These are phyloP conservation scores for Dioszegia aurantiaca DNA, from an alignment of 768 basidiomycete genomes.

Conservation along the genomic window DNA sequence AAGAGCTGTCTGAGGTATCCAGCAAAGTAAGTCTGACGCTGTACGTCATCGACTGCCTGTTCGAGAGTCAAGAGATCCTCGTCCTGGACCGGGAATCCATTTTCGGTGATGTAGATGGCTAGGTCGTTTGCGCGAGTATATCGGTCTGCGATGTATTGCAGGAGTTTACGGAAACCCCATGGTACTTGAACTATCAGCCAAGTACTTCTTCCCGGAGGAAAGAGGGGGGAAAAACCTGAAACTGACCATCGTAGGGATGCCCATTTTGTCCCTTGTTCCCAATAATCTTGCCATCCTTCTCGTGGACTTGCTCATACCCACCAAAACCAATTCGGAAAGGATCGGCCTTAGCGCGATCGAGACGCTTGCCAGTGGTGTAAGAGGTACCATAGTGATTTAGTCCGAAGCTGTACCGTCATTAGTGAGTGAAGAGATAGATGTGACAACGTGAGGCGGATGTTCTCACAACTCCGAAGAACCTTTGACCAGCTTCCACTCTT, in stretches of 20 bases:
- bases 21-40: conserved; percentile 32
- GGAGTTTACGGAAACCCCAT: conserved; percentile 44
- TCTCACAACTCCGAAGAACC: conserved; percentile 37
- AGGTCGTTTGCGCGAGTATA: conserved; percentile 24
- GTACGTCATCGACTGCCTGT: conserved; percentile 27
- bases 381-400: conserved; percentile 30
- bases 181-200: conserved; percentile 25
- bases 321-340: conserved; percentile 19
- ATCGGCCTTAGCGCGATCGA: conserved; percentile 9
- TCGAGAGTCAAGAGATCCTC: conserved; percentile 20
- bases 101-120: conserved; percentile 37
- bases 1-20: conserved; percentile 30
- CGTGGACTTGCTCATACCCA: conserved; percentile 17
- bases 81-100: conserved; percentile 30
- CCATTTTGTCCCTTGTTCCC: conserved; percentile 24
- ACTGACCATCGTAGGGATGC: conserved; percentile 28
- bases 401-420: conserved; percentile 24
- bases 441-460: too few species aligned
- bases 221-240: not conserved
- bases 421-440: too few species aligned
- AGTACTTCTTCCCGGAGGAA: not conserved
- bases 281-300: conserved; percentile 28
- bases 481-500: conserved; percentile 37
- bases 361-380: conserved; percentile 19
- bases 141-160: conserved; percentile 23